These are phyloP conservation scores for Cryphonectria naterciae DNA, from an alignment of 2,329 filamentous ascomycete genomes.

Conservation along the genomic window DNA sequence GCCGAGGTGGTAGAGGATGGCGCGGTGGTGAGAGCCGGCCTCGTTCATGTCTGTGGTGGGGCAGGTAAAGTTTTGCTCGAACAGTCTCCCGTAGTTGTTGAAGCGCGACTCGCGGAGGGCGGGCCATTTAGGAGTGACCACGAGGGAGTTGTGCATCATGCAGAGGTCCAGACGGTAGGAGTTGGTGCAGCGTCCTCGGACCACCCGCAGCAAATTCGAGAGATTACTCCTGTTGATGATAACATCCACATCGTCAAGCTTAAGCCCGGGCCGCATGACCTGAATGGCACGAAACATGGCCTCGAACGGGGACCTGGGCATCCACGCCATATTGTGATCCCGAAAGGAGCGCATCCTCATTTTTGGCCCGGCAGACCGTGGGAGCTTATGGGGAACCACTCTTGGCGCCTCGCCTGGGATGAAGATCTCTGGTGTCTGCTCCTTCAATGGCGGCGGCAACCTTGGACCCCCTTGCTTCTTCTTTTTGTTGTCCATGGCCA, in stretches of 20 bases:
- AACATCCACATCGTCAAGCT: slow-evolving; percentile 38
- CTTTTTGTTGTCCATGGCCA: no score
- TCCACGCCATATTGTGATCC: slow-evolving; percentile 18
- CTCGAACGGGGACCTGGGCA: slow-evolving; percentile 35
- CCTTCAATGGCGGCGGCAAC: background rate
- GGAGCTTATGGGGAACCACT: slow-evolving; percentile 14
- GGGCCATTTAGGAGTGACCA: slow-evolving; percentile 19
- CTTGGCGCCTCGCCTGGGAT: slow-evolving; percentile 25
- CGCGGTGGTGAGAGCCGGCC: slow-evolving; percentile 20
- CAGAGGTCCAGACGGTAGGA: slow-evolving; percentile 22
- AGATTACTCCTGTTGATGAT: slow-evolving; percentile 37
- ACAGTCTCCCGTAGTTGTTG: slow-evolving; percentile 1
- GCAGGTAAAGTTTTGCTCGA: slow-evolving; percentile 20
- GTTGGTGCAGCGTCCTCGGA: background rate
- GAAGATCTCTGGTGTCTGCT: slow-evolving; percentile 14
- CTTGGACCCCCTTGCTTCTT: background rate
- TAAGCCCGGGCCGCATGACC: slow-evolving; percentile 32
- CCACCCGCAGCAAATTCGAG: slow-evolving; percentile 34
- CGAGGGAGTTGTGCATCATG: slow-evolving; percentile 22
- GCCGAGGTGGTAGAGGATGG: slow-evolving; percentile 23
- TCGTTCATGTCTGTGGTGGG: background rate
- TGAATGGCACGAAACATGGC: slow-evolving; percentile 36
- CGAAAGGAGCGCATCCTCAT: background rate
- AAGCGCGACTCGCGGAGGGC: background rate
- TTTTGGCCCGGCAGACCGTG: background rate